A percentile compares a stretch with the other conserved stretches of the same genome.
These are phyloP conservation scores for Albugo candida DNA, from an alignment of 352 stramenopile genomes.

Conservation along the genomic window DNA sequence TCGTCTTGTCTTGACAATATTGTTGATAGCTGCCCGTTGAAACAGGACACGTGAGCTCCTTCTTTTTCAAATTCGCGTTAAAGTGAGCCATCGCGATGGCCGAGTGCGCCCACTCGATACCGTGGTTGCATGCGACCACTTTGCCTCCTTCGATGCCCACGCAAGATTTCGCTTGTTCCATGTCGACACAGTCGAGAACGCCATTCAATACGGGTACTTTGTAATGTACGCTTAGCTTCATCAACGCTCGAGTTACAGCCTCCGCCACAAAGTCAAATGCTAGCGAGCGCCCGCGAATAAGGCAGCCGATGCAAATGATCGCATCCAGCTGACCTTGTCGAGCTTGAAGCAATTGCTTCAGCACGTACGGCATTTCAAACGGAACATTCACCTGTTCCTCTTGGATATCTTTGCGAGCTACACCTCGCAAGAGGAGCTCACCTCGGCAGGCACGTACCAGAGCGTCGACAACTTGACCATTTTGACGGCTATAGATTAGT, in stretches of 20 bases:
- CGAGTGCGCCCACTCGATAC: slow-evolving; percentile 77
- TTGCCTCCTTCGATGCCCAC: slow-evolving; percentile 9
- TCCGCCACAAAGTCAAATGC: slow-evolving; percentile 14
- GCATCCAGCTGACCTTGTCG: slow-evolving; percentile 7
- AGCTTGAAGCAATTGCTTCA: slow-evolving; percentile 10
- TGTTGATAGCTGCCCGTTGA: too few species aligned
- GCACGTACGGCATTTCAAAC: slow-evolving; percentile 18
- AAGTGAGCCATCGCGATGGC: slow-evolving; percentile 87
- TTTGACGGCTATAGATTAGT: slow-evolving; percentile 14
- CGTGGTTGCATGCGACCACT: slow-evolving; percentile 9
- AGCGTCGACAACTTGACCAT: slow-evolving; percentile 11
- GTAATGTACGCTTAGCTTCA: slow-evolving; percentile 14
- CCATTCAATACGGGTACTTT: slow-evolving; percentile 14
- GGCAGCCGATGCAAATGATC: slow-evolving; percentile 11
- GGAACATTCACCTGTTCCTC: slow-evolving; percentile 14
- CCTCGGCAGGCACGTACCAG: slow-evolving; percentile 13
- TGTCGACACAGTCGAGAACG: slow-evolving; percentile 10
- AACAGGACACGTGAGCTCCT: background rate
- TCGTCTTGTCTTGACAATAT: too few species aligned
- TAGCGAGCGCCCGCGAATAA: slow-evolving; percentile 8
- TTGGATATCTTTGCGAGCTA: slow-evolving; percentile 13
- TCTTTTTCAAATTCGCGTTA: slow-evolving; percentile 19
- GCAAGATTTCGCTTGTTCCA: slow-evolving; percentile 8
- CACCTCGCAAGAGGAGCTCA: slow-evolving; percentile 15
- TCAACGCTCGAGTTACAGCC: slow-evolving; percentile 11